Evolutionary conservation across 2,329 filamentous ascomycete genomes (phyloP).

Genomic region (Escovopsis weberi): DNA sequence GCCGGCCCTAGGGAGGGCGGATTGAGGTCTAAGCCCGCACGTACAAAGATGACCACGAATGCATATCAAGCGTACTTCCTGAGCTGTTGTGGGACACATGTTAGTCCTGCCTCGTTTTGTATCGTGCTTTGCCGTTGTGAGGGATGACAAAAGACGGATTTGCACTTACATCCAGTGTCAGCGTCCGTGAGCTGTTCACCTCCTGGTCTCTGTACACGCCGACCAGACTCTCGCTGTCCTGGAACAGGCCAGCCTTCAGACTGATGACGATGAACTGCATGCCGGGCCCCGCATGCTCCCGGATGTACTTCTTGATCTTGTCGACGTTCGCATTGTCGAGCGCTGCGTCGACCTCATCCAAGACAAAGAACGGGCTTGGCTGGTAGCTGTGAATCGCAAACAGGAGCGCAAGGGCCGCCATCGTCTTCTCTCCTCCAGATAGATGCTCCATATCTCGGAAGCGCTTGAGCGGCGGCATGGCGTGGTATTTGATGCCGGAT

Average conservation of each 20-base stretch:
- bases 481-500: slow-evolving; percentile 93
- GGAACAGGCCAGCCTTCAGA: slow-evolving; percentile 89
- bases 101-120: neutral
- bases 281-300: slow-evolving; percentile 82
- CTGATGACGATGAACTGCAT: slow-evolving; percentile 99
- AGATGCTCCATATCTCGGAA: slow-evolving; percentile 99
- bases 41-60: neutral
- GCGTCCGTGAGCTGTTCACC: slow-evolving; percentile 77
- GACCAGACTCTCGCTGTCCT: slow-evolving; percentile 89
- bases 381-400: slow-evolving; percentile 97
- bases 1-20: too few species aligned
- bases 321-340: slow-evolving; percentile 97
- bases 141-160: too few species aligned
- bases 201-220: slow-evolving; percentile 92
- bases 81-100: slow-evolving; percentile 12
- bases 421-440: slow-evolving; percentile 95
- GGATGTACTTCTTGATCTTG: slow-evolving; percentile 92
- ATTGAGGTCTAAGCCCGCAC: too few species aligned
- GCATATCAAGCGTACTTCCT: slow-evolving; percentile 19
- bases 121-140: neutral
- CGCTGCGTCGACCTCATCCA: slow-evolving; percentile 95
- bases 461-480: slow-evolving; percentile 94
- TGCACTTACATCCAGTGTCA: slow-evolving; percentile 84
- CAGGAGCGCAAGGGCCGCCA: slow-evolving; percentile 88
- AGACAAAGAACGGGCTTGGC: slow-evolving; percentile 90